These are phyloP conservation scores for Macrolepiota albuminosa DNA, from an alignment of 768 basidiomycete species.

Conservation along the genomic window DNA sequence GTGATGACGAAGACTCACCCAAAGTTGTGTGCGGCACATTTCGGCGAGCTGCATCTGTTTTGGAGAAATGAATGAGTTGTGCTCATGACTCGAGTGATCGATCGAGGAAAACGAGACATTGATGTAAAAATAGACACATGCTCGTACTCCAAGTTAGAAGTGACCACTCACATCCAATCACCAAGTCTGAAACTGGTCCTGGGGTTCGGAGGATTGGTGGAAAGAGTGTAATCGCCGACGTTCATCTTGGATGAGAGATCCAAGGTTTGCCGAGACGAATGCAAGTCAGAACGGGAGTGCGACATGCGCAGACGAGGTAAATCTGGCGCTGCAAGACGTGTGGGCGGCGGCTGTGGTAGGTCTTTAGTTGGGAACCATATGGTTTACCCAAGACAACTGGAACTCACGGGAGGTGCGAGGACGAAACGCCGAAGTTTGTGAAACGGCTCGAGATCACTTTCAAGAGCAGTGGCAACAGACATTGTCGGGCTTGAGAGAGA, in stretches of 20 bases:
- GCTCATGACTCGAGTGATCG: constrained; percentile 11
- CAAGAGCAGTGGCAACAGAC: constrained; percentile 51
- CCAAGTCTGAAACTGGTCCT: constrained; percentile 61
- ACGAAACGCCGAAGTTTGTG: constrained; percentile 46
- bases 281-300: constrained; percentile 19
- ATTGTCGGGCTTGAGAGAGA: constrained; percentile 44
- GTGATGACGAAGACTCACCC: constrained; percentile 46
- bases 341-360: constrained; percentile 16
- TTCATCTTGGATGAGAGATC: constrained; percentile 15
- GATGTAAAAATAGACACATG: constrained; percentile 17
- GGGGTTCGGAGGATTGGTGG: constrained; percentile 69
- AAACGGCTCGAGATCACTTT: constrained; percentile 59
- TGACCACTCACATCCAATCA: constrained; percentile 67
- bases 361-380: constrained; percentile 11
- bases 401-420: constrained; percentile 16
- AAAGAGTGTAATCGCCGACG: constrained; percentile 48
- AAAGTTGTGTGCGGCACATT: constrained; percentile 82
- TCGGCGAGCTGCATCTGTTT: constrained; percentile 58
- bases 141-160: not conserved
- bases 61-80: constrained; percentile 17
- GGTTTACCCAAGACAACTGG: constrained; percentile 1
- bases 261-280: constrained; percentile 11
- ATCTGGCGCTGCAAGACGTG: constrained; percentile 14
- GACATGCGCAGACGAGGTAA: not conserved
- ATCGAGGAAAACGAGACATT: constrained; percentile 15